phyloP scores from a whole-genome alignment of 2,329 filamentous ascomycete species.

The Ilyonectria destructans region DNA sequence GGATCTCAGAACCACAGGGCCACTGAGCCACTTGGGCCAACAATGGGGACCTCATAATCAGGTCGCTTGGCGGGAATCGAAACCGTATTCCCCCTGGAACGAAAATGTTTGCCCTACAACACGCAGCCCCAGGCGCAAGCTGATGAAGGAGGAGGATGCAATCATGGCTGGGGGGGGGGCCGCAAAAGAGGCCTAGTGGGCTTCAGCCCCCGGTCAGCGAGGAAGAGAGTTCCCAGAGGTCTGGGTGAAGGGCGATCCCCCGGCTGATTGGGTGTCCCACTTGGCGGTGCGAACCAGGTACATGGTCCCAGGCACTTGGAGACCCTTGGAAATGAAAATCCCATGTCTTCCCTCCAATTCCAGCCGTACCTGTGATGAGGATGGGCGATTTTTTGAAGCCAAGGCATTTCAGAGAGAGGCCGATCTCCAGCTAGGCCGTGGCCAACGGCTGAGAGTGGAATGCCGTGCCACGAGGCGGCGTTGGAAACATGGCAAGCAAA shows the following conservation, averaged over 20 bases:
- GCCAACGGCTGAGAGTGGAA: constrained; percentile 26
- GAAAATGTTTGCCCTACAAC: constrained; percentile 19
- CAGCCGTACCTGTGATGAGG: constrained; percentile 1
- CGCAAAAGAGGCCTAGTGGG: constrained; percentile 31
- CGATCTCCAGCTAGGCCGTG: constrained; percentile 1
- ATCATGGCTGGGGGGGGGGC: background rate
- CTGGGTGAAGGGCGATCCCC: constrained; percentile 41
- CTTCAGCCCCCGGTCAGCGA: constrained; percentile 28
- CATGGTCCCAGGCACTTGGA: constrained; percentile 37
- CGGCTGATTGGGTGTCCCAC: constrained; percentile 42
- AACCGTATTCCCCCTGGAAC: constrained; percentile 9
- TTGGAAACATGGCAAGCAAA: constrained; percentile 21
- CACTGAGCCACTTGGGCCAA: constrained; percentile 14
- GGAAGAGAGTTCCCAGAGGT: constrained; percentile 38
- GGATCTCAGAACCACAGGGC: constrained; percentile 6
- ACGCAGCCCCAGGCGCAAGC: constrained; percentile 5
- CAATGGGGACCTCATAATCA: constrained; percentile 13
- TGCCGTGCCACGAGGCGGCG: constrained; percentile 23
- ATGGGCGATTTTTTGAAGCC: constrained; percentile 13
- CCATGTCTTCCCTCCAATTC: constrained; percentile 34
- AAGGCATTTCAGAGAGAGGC: constrained; percentile 14
- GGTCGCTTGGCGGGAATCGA: constrained; percentile 4
- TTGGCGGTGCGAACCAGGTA: constrained; percentile 34
- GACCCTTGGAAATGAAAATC: constrained; percentile 31
- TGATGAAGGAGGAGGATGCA: constrained; percentile 4